These are phyloP conservation scores for Elsinoe fawcettii DNA, from an alignment of 2,329 filamentous ascomycete genomes.

Conservation along the genomic window DNA sequence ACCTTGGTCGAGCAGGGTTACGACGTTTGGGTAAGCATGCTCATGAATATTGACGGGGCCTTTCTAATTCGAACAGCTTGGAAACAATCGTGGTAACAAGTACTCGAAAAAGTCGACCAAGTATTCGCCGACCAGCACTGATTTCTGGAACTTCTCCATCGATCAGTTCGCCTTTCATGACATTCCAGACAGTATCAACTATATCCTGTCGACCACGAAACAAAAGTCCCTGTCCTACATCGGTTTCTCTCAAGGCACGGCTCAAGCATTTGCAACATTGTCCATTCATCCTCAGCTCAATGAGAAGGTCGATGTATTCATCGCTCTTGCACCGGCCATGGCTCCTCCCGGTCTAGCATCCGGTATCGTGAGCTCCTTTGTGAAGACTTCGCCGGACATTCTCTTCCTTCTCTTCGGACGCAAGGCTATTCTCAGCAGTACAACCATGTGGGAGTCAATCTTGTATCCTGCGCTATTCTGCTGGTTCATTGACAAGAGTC, in stretches of 20 bases:
- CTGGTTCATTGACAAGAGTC: slow-evolving; percentile 71
- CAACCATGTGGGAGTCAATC: slow-evolving; percentile 95
- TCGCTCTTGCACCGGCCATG: slow-evolving; percentile 94
- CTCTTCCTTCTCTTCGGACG: slow-evolving; percentile 89
- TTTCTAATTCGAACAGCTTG: slow-evolving; percentile 52
- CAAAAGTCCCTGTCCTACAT: slow-evolving; percentile 87
- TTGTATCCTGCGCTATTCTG: slow-evolving; percentile 92
- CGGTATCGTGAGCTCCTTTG: slow-evolving; percentile 81
- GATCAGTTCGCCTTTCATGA: slow-evolving; percentile 98
- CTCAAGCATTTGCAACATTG: slow-evolving; percentile 88
- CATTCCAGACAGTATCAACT: slow-evolving; percentile 88
- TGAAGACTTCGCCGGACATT: slow-evolving; percentile 88
- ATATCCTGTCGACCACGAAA: slow-evolving; percentile 75
- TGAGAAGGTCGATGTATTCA: slow-evolving; percentile 88
- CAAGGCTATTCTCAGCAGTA: slow-evolving; percentile 81
- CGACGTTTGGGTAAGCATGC: slow-evolving; percentile 75
- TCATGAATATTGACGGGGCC: neutral
- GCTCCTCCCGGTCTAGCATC: slow-evolving; percentile 84
- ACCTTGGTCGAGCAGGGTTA: slow-evolving; percentile 82
- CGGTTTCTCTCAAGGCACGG: slow-evolving; percentile 94
- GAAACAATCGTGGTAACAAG: slow-evolving; percentile 97
- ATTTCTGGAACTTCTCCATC: slow-evolving; percentile 97
- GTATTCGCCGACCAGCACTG: slow-evolving; percentile 61
- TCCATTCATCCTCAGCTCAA: slow-evolving; percentile 90
- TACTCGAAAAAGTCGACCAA: slow-evolving; percentile 92